A percentile compares a stretch with the other conserved stretches of the same genome.
phyloP scores from a whole-genome alignment of 257 asterid species.

The Avicennia marina region DNA sequence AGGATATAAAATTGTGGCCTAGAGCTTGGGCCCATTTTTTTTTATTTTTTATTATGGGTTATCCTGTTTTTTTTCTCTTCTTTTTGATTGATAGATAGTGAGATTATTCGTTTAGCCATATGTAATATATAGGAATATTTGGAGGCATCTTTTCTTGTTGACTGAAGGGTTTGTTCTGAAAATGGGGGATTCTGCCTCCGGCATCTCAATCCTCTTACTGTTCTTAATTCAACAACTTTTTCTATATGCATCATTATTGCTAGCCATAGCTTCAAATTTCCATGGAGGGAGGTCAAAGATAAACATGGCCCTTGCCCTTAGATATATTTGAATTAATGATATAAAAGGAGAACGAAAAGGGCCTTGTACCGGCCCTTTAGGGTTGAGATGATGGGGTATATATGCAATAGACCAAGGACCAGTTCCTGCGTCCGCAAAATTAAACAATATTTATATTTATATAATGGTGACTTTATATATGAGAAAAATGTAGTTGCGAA shows the following conservation, averaged over 20 bases:
- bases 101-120: neutral
- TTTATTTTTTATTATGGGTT: constrained; percentile 17
- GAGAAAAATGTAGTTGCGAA: too few relatives aligned
- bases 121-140: neutral
- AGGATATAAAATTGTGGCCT: constrained; percentile 25
- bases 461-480: too few relatives aligned
- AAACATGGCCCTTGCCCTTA: too few relatives aligned
- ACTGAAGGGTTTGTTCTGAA: constrained; percentile 9
- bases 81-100: constrained; percentile 1
- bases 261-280: constrained; percentile 16
- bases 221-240: too few relatives aligned
- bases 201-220: constrained; percentile 19
- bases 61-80: neutral
- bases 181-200: neutral
- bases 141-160: constrained; percentile 21
- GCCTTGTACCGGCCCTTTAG: neutral
- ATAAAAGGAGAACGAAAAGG: neutral
- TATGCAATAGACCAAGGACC: neutral
- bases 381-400: neutral
- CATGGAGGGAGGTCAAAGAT: too few relatives aligned
- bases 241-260: constrained; percentile 15
- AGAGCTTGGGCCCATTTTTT: constrained; percentile 13
- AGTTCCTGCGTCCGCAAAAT: too few relatives aligned
- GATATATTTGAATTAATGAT: too few relatives aligned
- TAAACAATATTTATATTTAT: too few relatives aligned